Percentiles rank a stretch among this genome's conserved stretches.
Conservation (phyloP, 768 basidiomycete species). For the Macrolepiota albuminosa region DNA sequence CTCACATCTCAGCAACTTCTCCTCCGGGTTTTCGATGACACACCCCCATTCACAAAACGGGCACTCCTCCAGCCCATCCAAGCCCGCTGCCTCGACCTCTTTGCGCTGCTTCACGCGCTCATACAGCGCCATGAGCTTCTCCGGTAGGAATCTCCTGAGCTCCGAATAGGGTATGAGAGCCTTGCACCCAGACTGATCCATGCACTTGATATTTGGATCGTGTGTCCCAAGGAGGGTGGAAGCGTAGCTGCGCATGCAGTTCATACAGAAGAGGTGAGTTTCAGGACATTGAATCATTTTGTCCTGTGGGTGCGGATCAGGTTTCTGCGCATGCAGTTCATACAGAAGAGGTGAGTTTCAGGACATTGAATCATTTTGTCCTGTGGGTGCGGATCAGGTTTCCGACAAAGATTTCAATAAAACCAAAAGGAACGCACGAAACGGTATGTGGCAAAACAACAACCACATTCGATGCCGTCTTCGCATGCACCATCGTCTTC, state of each 20-base stretch:
- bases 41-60: conserved; percentile 88
- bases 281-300: conserved; percentile 89
- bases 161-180: conserved; percentile 65
- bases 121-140: conserved; percentile 65
- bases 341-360: conserved; percentile 86
- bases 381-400: conserved; percentile 30
- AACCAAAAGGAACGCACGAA: conserved; percentile 48
- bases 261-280: conserved; percentile 79
- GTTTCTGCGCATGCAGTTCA: conserved; percentile 53
- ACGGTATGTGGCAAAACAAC: conserved; percentile 72
- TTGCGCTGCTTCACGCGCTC: conserved; percentile 72
- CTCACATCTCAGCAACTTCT: conserved; percentile 56
- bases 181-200: conserved; percentile 75
- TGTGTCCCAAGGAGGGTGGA: conserved; percentile 63
- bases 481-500: conserved; percentile 30
- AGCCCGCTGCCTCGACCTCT: conserved; percentile 71
- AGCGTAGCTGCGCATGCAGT: conserved; percentile 67
- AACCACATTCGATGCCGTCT: conserved; percentile 78
- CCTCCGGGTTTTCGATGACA: conserved; percentile 63
- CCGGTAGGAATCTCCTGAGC: conserved; percentile 59
- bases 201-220: conserved; percentile 64
- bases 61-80: conserved; percentile 84
- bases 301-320: conserved; percentile 37
- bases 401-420: conserved; percentile 1
- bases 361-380: conserved; percentile 85